Evolutionary conservation across 2,329 filamentous ascomycete genomes (phyloP).

Genomic region (Diaporthe nobilis): DNA sequence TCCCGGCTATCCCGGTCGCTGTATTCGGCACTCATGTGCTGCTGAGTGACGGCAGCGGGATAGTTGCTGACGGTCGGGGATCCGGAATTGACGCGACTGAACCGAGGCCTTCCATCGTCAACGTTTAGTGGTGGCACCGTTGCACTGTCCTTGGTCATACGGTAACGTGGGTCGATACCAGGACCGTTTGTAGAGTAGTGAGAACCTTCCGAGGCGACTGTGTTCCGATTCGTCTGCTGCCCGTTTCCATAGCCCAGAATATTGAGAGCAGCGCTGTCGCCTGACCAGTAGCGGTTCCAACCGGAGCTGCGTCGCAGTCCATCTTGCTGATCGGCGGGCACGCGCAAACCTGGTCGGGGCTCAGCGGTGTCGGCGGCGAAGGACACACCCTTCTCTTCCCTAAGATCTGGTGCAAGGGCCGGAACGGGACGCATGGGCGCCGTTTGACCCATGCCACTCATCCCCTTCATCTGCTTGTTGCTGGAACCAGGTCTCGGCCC

Average conservation of each 20-base stretch:
- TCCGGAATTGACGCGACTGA: conserved; percentile 77
- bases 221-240: conserved; percentile 61
- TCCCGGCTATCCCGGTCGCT: conserved; percentile 66
- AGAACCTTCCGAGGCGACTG: conserved; percentile 70
- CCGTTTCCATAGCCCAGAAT: conserved; percentile 71
- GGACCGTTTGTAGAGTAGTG: conserved; percentile 63
- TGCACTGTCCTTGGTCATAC: conserved; percentile 76
- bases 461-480: conserved; percentile 75
- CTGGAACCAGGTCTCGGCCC: conserved; percentile 49
- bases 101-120: conserved; percentile 70
- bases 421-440: conserved; percentile 38
- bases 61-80: conserved; percentile 79
- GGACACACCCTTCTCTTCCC: conserved; percentile 59
- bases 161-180: conserved; percentile 47
- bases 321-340: conserved; percentile 54
- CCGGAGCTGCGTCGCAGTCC: conserved; percentile 75
- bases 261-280: conserved; percentile 74
- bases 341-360: conserved; percentile 54
- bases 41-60: conserved; percentile 61
- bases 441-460: conserved; percentile 58
- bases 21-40: conserved; percentile 73
- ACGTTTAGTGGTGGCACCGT: conserved; percentile 79
- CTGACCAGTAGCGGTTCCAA: conserved; percentile 85
- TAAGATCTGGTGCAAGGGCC: conserved; percentile 45
- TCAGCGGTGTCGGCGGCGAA: conserved; percentile 53